phyloP scores from a whole-genome alignment of 768 basidiomycete genomes.

The Xerocomellus dryophilus region DNA sequence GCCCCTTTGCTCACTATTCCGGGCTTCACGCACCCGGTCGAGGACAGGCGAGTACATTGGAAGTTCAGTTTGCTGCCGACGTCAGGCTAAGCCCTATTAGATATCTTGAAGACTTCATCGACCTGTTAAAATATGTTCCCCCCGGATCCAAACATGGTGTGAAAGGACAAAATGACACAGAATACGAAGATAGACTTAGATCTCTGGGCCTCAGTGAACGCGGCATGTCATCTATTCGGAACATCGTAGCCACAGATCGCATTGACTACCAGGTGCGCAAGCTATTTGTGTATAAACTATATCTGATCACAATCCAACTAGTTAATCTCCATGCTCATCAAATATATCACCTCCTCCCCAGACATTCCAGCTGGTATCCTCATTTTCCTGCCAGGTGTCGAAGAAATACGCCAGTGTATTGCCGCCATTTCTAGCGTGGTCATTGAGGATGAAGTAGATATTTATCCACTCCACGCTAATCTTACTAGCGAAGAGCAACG shows the following conservation, averaged over 20 bases:
- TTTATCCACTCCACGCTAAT: slow-evolving; percentile 87
- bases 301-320: slow-evolving; percentile 24
- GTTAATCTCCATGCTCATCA: slow-evolving; percentile 66
- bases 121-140: slow-evolving; percentile 54
- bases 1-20: slow-evolving; percentile 85
- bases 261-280: slow-evolving; percentile 67
- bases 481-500: slow-evolving; percentile 82
- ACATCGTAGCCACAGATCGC: slow-evolving; percentile 55
- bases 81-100: slow-evolving; percentile 35
- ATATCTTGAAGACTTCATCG: slow-evolving; percentile 80
- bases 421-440: slow-evolving; percentile 45
- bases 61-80: neutral
- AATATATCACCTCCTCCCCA: slow-evolving; percentile 53
- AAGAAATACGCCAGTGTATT: slow-evolving; percentile 79
- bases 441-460: slow-evolving; percentile 39
- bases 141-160: slow-evolving; percentile 33
- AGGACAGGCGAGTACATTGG: slow-evolving; percentile 53
- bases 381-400: slow-evolving; percentile 88
- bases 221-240: slow-evolving; percentile 54
- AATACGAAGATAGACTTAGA: slow-evolving; percentile 46
- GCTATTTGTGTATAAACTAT: neutral
- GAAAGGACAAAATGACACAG: slow-evolving; percentile 34
- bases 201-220: slow-evolving; percentile 52
- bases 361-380: slow-evolving; percentile 62
- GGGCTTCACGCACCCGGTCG: slow-evolving; percentile 75